Percentiles rank a stretch among this genome's conserved stretches.
Evolutionary conservation across 1,284 basidiomycete species (phyloP).

Genomic region (Ceratobasidium sp.): DNA sequence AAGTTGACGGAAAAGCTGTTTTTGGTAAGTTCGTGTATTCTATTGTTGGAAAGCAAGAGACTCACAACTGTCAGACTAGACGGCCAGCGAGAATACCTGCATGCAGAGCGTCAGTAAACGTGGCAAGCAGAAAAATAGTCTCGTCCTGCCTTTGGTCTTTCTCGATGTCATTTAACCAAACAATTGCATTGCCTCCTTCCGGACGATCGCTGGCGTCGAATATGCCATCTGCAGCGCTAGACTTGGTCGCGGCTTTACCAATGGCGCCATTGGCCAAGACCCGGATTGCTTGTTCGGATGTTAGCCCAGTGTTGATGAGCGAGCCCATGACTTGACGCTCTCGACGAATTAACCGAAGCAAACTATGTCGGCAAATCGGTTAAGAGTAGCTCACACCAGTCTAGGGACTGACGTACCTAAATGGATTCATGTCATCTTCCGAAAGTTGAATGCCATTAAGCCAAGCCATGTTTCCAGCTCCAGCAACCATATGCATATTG

Average conservation of each 20-base stretch:
- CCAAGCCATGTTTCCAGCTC: slow-evolving; percentile 72
- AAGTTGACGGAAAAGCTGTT: slow-evolving; percentile 72
- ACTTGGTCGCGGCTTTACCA: slow-evolving; percentile 60
- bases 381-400: not conserved
- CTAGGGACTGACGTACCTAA: slow-evolving; percentile 60
- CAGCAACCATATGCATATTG: slow-evolving; percentile 65
- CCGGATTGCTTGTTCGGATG: slow-evolving; percentile 70
- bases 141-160: slow-evolving; percentile 73
- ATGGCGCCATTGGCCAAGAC: slow-evolving; percentile 74
- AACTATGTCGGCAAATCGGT: slow-evolving; percentile 53
- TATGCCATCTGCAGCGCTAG: slow-evolving; percentile 73
- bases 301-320: slow-evolving; percentile 71
- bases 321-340: slow-evolving; percentile 75
- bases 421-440: slow-evolving; percentile 74
- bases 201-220: slow-evolving; percentile 89
- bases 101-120: not conserved
- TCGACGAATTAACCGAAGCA: slow-evolving; percentile 75
- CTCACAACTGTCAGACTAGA: slow-evolving; percentile 63
- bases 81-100: slow-evolving; percentile 66
- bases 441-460: slow-evolving; percentile 77
- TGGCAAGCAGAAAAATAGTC: not conserved
- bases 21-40: slow-evolving; percentile 34
- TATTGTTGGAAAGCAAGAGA: slow-evolving; percentile 33
- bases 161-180: slow-evolving; percentile 92
- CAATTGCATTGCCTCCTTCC: slow-evolving; percentile 78